Evolutionary conservation across 495 filamentous ascomycete genomes (phyloP), one percentile per base, ranked within the genome.

Genomic region (Penicillium desertorum): DNA sequence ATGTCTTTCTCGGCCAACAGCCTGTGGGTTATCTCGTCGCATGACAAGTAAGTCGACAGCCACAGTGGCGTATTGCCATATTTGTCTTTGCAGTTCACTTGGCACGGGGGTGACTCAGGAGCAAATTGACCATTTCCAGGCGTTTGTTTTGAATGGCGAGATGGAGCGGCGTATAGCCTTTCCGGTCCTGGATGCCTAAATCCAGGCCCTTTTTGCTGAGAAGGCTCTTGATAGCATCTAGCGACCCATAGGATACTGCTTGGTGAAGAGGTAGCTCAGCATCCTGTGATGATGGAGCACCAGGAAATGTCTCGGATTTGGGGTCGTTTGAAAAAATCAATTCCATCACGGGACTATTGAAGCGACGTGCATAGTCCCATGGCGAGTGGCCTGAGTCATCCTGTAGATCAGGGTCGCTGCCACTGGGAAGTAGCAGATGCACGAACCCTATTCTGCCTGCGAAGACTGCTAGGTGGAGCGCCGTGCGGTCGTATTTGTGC

Each of bases 41-140:
- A 52, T 20, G 23, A 58, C 39, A 45, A 45, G 45, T 54, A 39
- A 54, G 37, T 58, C 37, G 55, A 57, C 16, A 62, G 22, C 55
- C 23, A 62, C 58, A 62, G 50, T 14, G 51, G 55, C 45, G 55
- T 62, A 43, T 62, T 62, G 2, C 55, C 41, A 43, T 51, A 5
- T 30, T 47, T 51, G 16, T 57, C 56, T 51, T 10, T 44, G 19
- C 30, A 51, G 30, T 62, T 58, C 4, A 58, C n/a, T 46, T 43
- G 17, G 12, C 20, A 19, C 16, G 9, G 3, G 25, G 39, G 25
- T 62, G 23, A 20, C 39, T 41, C 19, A 62, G 37, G 25, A 62
- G 50, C 23, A 62, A 34, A 46, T 58, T 17, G 16, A 62, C 42
- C 12, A 51, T 17, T 55, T 53, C 51, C 9, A n/a, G 41, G 45